A percentile compares a stretch with the other conserved stretches of the same genome.
phyloP scores from a whole-genome alignment of 1,139 yeast genomes.

The Arxiozyma slooffiae region DNA sequence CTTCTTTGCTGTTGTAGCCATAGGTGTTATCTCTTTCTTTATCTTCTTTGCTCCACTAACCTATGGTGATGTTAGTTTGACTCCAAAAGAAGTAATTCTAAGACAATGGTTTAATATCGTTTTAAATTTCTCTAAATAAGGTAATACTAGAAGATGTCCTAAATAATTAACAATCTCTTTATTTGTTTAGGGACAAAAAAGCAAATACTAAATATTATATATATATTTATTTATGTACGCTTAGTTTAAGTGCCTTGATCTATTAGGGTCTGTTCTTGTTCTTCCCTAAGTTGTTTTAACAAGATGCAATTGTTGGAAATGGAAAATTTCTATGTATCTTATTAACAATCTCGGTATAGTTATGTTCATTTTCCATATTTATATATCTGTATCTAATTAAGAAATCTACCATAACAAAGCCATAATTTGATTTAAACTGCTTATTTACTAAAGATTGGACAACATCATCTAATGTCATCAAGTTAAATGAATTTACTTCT shows the following conservation, averaged over 20 bases:
- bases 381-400: conserved; percentile 70
- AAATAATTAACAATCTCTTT: too few relatives aligned
- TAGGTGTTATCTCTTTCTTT: conserved; percentile 54
- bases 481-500: conserved; percentile 65
- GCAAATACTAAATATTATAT: not conserved
- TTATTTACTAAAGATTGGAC: conserved; percentile 38
- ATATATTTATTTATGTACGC: not conserved
- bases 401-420: conserved; percentile 68
- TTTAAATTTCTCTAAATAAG: conserved; percentile 39
- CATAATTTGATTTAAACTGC: conserved; percentile 86
- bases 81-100: conserved; percentile 52
- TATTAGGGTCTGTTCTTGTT: not conserved
- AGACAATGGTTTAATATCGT: conserved; percentile 80
- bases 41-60: conserved; percentile 72
- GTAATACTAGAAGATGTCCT: too few relatives aligned
- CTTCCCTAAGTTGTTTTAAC: not conserved
- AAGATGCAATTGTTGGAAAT: conserved; percentile 42
- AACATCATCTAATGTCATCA: conserved; percentile 55
- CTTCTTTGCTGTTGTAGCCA: conserved; percentile 36
- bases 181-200: not conserved
- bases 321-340: conserved; percentile 63
- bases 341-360: conserved; percentile 46
- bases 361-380: conserved; percentile 51
- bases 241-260: not conserved
- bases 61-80: conserved; percentile 64